Conservation (phyloP, 257 asterid genomes). For the Vinca minor region DNA sequence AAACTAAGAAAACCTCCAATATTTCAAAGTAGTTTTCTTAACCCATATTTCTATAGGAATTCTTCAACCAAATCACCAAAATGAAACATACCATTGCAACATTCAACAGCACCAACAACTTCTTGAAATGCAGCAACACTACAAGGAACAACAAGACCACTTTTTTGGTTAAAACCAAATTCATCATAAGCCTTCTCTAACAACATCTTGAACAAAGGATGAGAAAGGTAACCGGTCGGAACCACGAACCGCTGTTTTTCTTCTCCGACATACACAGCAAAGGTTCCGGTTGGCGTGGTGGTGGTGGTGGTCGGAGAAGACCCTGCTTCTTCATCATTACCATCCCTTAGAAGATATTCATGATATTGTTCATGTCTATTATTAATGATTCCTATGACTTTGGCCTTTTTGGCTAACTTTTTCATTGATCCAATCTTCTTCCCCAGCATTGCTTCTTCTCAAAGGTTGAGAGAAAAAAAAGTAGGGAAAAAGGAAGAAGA, state of each 20-base stretch:
- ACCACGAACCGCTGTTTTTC: conserved; percentile 53
- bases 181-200: conserved; percentile 68
- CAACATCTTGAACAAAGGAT: conserved; percentile 74
- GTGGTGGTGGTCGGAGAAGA: conserved; percentile 27
- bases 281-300: conserved; percentile 51
- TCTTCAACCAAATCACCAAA: conserved; percentile 60
- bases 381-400: conserved; percentile 21
- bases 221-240: conserved; percentile 67
- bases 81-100: conserved; percentile 56
- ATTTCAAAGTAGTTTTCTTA: too few relatives aligned
- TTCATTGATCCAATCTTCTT: conserved; percentile 66
- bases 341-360: conserved; percentile 34
- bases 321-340: conserved; percentile 15
- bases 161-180: conserved; percentile 50
- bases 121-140: conserved; percentile 59
- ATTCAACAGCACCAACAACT: conserved; percentile 50
- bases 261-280: conserved; percentile 67
- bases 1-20: not conserved
- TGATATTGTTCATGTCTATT: not conserved
- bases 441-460: conserved; percentile 30
- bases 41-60: conserved; percentile 26
- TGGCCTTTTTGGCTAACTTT: conserved; percentile 51
- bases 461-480: not conserved
- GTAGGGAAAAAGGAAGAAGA: not conserved
- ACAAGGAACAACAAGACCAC: conserved; percentile 65